phyloP scores from a whole-genome alignment of 108 stramenopile genomes.

The Pinguiococcus pyrenoidosus region DNA sequence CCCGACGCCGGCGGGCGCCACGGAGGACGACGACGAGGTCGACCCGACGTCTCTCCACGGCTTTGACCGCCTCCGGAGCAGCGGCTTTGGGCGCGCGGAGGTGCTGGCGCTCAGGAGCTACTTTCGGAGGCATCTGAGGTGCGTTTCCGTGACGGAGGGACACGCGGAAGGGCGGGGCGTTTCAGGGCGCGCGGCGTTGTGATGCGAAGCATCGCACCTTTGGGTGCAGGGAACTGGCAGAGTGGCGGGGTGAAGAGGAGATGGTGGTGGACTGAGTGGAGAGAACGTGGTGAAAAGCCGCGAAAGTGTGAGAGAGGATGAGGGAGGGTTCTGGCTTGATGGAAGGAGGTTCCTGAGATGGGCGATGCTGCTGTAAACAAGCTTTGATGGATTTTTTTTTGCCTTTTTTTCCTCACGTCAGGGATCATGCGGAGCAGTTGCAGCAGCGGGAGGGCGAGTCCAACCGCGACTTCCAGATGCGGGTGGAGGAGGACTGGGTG shows the following conservation, averaged over 20 bases:
- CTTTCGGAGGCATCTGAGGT: conserved; percentile 7
- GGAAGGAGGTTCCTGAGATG: no score
- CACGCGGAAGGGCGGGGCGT: not conserved
- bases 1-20: not conserved
- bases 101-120: conserved; percentile 14
- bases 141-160: not conserved
- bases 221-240: no score
- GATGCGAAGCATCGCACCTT: no score
- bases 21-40: conserved; percentile 15
- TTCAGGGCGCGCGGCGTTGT: not conserved
- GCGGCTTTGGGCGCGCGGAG: conserved; percentile 14
- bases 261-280: no score
- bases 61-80: conserved; percentile 9
- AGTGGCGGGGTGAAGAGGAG: no score
- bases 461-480: conserved; percentile 14
- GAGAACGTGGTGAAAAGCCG: no score
- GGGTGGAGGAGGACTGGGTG: conserved; percentile 14
- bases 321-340: no score
- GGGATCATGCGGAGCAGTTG: not conserved
- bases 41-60: conserved; percentile 7
- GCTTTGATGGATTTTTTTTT: no score
- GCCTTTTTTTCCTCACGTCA: no score
- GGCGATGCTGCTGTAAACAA: no score
- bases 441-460: conserved; percentile 6
- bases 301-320: no score